A percentile compares a stretch with the other conserved stretches of the same genome.
These are phyloP conservation scores for Zygoascus sp. DNA, from an alignment of 1,139 yeast genomes.

Conservation along the genomic window DNA sequence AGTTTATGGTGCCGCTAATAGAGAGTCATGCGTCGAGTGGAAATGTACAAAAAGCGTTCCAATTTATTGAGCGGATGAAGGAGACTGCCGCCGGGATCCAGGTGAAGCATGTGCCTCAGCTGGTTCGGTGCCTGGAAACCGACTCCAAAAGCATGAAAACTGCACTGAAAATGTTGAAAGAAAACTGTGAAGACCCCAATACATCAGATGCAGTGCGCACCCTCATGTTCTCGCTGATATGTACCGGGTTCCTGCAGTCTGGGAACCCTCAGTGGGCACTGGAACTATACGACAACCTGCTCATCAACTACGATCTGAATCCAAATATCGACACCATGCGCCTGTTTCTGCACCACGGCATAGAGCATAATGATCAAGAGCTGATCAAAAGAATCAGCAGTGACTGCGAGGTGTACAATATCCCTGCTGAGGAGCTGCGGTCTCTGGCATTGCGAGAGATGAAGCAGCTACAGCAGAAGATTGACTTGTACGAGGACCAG, in stretches of 20 bases:
- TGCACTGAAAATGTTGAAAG: constrained; percentile 52
- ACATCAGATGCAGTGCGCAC: constrained; percentile 24
- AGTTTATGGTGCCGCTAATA: constrained; percentile 24
- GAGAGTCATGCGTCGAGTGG: constrained; percentile 28
- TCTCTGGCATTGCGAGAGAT: background rate
- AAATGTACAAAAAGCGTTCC: constrained; percentile 18
- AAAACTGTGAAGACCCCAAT: constrained; percentile 16
- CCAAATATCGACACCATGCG: constrained; percentile 29
- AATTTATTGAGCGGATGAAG: constrained; percentile 23
- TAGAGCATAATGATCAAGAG: constrained; percentile 7
- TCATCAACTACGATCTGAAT: constrained; percentile 17
- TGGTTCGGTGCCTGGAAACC: constrained; percentile 18
- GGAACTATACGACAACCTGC: constrained; percentile 17
- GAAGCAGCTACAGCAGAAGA: background rate
- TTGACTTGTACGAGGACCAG: background rate
- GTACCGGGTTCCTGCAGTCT: constrained; percentile 17
- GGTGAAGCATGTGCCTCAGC: constrained; percentile 22
- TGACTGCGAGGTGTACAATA: constrained; percentile 19
- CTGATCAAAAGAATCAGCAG: constrained; percentile 9
- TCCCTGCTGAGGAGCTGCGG: constrained; percentile 10
- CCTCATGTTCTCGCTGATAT: constrained; percentile 27
- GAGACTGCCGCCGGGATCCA: constrained; percentile 22
- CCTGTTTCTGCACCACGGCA: constrained; percentile 19
- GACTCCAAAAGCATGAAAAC: constrained; percentile 48
- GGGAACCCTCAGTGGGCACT: constrained; percentile 15